phyloP scores from a whole-genome alignment of 1,284 basidiomycete genomes.

The Tilletia walkeri region DNA sequence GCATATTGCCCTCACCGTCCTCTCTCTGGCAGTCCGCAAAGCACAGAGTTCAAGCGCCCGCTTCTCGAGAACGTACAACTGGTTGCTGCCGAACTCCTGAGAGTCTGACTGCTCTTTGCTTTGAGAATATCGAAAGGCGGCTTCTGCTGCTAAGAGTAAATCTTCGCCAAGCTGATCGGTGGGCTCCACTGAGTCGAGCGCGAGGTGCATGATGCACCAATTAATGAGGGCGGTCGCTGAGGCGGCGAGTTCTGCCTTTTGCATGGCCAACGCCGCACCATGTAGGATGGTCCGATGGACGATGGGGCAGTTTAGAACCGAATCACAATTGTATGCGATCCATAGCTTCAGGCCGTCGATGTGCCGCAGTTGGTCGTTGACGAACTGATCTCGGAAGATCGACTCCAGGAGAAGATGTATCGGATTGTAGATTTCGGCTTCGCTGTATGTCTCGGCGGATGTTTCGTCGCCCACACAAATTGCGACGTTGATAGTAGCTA shows the following conservation, averaged over 20 bases:
- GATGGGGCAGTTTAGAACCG: conserved; percentile 26
- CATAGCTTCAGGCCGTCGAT: conserved; percentile 66
- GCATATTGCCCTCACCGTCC: not conserved
- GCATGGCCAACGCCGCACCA: conserved; percentile 67
- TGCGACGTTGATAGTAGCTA: conserved; percentile 19
- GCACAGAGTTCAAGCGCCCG: not conserved
- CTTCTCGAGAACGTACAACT: not conserved
- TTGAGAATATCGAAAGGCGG: not conserved
- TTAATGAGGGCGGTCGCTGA: conserved; percentile 70
- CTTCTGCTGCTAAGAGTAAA: not conserved
- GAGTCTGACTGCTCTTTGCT: not conserved
- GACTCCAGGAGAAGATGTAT: conserved; percentile 68
- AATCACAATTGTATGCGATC: conserved; percentile 31
- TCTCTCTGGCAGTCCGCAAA: not conserved
- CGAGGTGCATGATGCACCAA: conserved; percentile 25
- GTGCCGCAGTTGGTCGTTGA: conserved; percentile 80
- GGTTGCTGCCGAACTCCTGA: not conserved
- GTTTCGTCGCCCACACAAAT: not conserved
- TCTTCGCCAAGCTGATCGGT: not conserved
- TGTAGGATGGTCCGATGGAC: conserved; percentile 64
- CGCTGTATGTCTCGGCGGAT: not conserved
- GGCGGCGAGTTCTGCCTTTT: conserved; percentile 68
- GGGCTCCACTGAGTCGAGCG: not conserved
- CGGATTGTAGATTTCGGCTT: conserved; percentile 30
- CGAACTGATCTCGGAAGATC: conserved; percentile 69